Conservation (phyloP, 2,329 filamentous ascomycete species). For the Phialophora verrucosa region DNA sequence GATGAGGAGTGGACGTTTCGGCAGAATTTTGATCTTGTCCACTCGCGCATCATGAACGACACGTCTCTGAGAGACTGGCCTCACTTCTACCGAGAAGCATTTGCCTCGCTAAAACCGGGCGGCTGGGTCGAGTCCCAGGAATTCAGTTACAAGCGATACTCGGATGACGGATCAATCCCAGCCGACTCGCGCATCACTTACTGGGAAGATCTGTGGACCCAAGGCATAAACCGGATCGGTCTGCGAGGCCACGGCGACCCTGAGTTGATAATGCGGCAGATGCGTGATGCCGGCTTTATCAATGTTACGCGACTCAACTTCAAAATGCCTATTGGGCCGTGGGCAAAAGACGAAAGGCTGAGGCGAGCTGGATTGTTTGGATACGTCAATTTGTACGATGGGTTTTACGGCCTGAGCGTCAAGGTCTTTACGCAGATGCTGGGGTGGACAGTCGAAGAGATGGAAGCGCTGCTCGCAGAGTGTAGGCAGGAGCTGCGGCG, state of each 20-base stretch:
- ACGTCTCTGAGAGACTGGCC: not conserved
- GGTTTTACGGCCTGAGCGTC: conserved; percentile 39
- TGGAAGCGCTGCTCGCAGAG: conserved; percentile 23
- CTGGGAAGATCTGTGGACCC: not conserved
- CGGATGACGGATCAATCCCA: not conserved
- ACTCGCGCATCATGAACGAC: not conserved
- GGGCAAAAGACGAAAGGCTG: not conserved
- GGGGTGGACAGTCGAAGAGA: conserved; percentile 40
- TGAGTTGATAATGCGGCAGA: not conserved
- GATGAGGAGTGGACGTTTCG: not conserved
- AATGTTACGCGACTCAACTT: not conserved
- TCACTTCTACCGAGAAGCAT: not conserved
- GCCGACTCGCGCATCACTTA: not conserved
- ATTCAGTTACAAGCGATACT: not conserved
- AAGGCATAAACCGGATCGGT: not conserved
- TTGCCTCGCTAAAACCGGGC: not conserved
- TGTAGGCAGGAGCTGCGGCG: not conserved
- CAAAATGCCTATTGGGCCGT: not conserved
- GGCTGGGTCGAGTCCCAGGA: not conserved
- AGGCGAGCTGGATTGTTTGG: not conserved
- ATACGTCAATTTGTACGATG: conserved; percentile 33
- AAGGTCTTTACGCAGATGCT: conserved; percentile 41
- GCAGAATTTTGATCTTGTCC: not conserved
- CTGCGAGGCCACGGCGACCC: not conserved
- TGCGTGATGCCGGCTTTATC: not conserved